A percentile compares a stretch with the other conserved stretches of the same genome.
Conservation (phyloP, 768 basidiomycete genomes). For the Megacollybia marginata region DNA sequence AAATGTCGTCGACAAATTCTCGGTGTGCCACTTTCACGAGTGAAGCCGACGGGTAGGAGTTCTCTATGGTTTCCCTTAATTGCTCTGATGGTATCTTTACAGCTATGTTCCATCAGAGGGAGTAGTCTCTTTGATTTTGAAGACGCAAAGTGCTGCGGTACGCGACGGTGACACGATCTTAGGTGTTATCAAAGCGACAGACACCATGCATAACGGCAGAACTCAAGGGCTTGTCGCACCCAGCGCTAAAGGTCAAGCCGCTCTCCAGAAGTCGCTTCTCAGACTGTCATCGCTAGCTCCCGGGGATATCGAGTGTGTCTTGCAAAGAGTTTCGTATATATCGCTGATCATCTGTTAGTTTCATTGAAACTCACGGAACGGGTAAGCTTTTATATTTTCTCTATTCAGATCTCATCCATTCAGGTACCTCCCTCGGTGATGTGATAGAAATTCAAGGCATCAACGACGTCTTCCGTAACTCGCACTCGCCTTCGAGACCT, state of each 20-base stretch:
- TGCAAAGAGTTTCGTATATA: no score
- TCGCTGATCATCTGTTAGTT: no score
- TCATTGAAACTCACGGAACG: no score
- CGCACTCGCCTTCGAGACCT: no score
- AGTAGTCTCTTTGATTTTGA: conserved; percentile 27
- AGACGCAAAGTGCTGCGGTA: conserved; percentile 24
- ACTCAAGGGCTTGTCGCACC: conserved; percentile 29
- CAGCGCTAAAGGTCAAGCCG: conserved; percentile 23
- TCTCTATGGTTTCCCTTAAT: background rate
- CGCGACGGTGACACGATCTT: conserved; percentile 27
- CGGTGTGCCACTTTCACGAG: conserved; percentile 27
- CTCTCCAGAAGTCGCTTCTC: no score
- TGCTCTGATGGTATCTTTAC: background rate
- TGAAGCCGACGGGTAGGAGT: conserved; percentile 28
- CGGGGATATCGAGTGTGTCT: no score
- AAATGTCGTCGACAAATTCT: conserved; percentile 24
- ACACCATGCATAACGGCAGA: conserved; percentile 24
- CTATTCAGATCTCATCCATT: no score
- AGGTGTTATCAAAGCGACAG: conserved; percentile 22
- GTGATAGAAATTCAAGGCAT: no score
- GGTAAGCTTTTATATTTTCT: no score
- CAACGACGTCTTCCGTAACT: no score
- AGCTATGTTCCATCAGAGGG: conserved; percentile 30
- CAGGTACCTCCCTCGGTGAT: no score
- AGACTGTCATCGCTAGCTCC: no score